A percentile compares a stretch with the other conserved stretches of the same genome.
Evolutionary conservation across 176 grass and related monocot species (phyloP).

Genomic region (Bonia amplexicaulis): DNA sequence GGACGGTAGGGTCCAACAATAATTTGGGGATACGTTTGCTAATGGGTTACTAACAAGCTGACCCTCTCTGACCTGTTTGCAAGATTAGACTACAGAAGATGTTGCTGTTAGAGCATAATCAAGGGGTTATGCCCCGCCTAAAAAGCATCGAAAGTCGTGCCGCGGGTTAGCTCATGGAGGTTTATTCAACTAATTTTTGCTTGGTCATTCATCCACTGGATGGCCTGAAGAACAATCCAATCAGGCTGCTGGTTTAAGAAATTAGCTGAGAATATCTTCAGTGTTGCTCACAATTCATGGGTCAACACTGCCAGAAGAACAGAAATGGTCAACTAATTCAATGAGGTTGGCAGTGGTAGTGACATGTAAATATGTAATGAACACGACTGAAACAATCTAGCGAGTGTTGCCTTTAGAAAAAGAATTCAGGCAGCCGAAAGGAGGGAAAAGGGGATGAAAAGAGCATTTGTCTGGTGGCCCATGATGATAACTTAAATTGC

Average conservation of each 20-base stretch:
- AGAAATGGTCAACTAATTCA: not conserved
- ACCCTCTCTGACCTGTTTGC: not conserved
- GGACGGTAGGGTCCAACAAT: slow-evolving; percentile 32
- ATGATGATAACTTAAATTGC: slow-evolving; percentile 2
- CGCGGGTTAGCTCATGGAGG: not conserved
- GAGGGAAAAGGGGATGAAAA: not conserved
- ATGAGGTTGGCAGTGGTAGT: not conserved
- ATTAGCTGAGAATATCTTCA: slow-evolving; percentile 13
- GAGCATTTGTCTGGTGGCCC: slow-evolving; percentile 9
- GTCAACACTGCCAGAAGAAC: not conserved
- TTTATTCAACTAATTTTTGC: slow-evolving; percentile 21
- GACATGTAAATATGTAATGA: not conserved
- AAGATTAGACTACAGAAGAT: not conserved
- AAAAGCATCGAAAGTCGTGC: not conserved
- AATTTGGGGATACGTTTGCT: not conserved
- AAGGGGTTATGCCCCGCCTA: not conserved
- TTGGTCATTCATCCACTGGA: not conserved
- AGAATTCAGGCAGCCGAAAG: slow-evolving; percentile 18
- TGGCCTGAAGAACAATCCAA: slow-evolving; percentile 15
- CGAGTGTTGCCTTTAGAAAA: not conserved
- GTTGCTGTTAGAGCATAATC: slow-evolving; percentile 23
- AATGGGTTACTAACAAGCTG: not conserved
- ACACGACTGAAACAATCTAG: slow-evolving; percentile 9
- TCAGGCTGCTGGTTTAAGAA: not conserved
- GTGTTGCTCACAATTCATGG: slow-evolving; percentile 11